Evolutionary conservation across 176 grass and related monocot genomes (phyloP).

Genomic region (Ensete glaucum): DNA sequence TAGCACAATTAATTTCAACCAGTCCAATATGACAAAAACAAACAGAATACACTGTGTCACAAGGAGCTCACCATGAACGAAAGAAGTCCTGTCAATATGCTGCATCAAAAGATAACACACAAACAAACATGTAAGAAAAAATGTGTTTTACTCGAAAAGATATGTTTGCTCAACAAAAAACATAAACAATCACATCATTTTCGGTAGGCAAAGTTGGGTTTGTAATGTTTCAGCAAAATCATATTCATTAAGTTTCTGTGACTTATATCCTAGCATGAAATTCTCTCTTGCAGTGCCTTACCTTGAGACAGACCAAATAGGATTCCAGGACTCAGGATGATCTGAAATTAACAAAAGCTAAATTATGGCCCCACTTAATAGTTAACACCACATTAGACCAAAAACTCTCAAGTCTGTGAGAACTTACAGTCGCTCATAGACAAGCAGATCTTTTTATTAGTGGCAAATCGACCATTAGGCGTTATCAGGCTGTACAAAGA

Average conservation of each 20-base stretch:
- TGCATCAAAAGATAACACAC: neutral
- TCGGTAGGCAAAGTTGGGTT: neutral
- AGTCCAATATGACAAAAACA: neutral
- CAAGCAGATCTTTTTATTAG: constrained; percentile 20
- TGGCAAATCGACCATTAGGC: constrained; percentile 19
- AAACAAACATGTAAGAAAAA: neutral
- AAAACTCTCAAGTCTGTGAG: neutral
- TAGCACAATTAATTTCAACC: neutral
- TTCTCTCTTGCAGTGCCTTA: neutral
- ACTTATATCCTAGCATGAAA: neutral
- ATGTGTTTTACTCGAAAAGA: too few species aligned
- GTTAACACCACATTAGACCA: neutral
- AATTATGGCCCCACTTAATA: neutral
- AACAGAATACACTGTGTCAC: neutral
- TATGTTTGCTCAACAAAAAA: neutral
- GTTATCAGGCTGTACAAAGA: constrained; percentile 9
- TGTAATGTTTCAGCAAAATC: neutral
- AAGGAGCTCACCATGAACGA: constrained; percentile 22
- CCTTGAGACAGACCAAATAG: constrained; percentile 22
- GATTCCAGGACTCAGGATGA: constrained; percentile 23
- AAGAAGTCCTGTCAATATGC: constrained; percentile 18
- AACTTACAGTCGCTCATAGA: constrained; percentile 24
- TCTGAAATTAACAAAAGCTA: constrained; percentile 1
- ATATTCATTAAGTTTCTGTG: neutral
- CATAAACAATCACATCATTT: neutral